Percentiles rank a stretch among this genome's conserved stretches.
Conservation (phyloP, 345 rosid genomes). For the Punica granatum region DNA sequence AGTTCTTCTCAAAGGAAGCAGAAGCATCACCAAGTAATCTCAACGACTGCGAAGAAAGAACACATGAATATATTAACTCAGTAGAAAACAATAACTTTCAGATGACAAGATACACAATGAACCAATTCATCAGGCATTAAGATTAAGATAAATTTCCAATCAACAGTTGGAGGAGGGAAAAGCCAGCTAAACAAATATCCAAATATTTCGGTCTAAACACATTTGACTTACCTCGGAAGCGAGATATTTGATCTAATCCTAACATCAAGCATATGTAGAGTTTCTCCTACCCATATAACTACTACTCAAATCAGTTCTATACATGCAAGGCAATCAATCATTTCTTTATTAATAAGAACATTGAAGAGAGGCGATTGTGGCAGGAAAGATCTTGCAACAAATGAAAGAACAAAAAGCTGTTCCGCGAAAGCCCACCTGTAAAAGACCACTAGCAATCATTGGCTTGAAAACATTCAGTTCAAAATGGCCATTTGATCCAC, state of each 20-base stretch:
- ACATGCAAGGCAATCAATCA: background rate
- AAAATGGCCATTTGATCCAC: constrained; percentile 96
- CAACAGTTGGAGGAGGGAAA: background rate
- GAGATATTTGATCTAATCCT: background rate
- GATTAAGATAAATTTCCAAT: background rate
- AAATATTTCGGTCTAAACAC: background rate
- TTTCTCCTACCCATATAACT: background rate
- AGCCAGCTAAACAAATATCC: background rate
- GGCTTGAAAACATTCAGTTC: constrained; percentile 95
- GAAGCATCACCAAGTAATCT: constrained; percentile 94
- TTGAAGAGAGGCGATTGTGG: background rate
- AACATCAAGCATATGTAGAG: background rate
- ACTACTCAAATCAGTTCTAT: background rate
- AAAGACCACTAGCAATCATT: constrained; percentile 80
- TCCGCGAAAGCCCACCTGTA: constrained; percentile 46
- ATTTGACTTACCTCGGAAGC: background rate
- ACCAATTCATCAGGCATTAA: background rate
- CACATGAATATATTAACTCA: background rate
- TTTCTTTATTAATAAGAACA: no score
- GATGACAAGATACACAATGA: background rate
- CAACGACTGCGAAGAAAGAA: constrained; percentile 42
- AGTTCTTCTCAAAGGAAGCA: constrained; percentile 89
- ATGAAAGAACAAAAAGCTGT: background rate
- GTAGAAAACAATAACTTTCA: background rate
- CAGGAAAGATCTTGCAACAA: background rate